phyloP scores from a whole-genome alignment of 257 asterid species.

The Fraxinus cuspidata region DNA sequence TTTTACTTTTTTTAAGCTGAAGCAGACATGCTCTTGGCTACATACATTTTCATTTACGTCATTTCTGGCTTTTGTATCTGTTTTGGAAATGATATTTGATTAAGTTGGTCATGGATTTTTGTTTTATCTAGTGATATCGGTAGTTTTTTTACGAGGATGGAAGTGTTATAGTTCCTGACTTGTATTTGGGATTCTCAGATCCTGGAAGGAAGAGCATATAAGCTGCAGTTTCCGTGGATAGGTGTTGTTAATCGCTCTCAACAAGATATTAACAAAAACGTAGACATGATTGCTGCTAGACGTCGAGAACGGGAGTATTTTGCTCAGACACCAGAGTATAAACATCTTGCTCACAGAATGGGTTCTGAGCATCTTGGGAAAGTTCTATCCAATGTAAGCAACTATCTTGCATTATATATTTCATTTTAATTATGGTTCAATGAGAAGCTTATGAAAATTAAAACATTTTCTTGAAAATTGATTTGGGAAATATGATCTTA shows the following conservation, averaged over 20 bases:
- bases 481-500: background rate
- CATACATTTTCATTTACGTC: too few relatives aligned
- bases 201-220: constrained; percentile 70
- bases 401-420: background rate
- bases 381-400: constrained; percentile 62
- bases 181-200: constrained; percentile 37
- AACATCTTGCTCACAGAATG: constrained; percentile 63
- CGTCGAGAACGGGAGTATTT: constrained; percentile 71
- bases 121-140: too few relatives aligned
- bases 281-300: constrained; percentile 87
- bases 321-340: constrained; percentile 59
- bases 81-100: too few relatives aligned
- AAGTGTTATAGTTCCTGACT: constrained; percentile 8
- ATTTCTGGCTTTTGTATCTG: too few relatives aligned
- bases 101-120: too few relatives aligned
- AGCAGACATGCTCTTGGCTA: too few relatives aligned
- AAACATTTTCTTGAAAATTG: background rate
- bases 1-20: too few relatives aligned
- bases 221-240: constrained; percentile 83
- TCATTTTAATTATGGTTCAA: background rate
- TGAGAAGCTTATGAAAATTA: background rate
- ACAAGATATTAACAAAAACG: constrained; percentile 71
- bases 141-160: too few relatives aligned
- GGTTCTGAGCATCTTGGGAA: constrained; percentile 85
- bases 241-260: constrained; percentile 90